Base-by-base conservation (phyloP, 495 filamentous ascomycete species). In the Thermochaetoides thermophila region DNA sequence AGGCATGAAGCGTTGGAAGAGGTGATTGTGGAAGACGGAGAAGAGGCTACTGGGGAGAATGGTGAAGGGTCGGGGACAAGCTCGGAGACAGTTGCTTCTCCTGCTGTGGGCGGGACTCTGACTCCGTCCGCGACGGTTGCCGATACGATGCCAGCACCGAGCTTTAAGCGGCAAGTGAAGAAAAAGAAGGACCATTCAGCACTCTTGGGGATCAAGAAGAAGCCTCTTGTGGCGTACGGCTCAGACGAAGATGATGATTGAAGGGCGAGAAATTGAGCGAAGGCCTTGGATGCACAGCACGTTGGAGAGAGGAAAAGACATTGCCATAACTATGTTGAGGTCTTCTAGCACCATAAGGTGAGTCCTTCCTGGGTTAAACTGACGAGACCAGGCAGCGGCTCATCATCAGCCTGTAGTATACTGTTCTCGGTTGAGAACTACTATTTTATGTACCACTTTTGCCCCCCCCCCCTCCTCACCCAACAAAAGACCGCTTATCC, bases 121-220 rank as follows among this genome's bases (percentile, higher is more conserved):
- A 34, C 31, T 15, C 41, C 40, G 19, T 28, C 48, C 7, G 41
- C 46, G 8, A 32, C 58, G 24, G 53, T 56, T 28, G 34, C 45
- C 25, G 48, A 41, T 26, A 43, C 68, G 0, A 7, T 13, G 35
- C 68, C 76, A 11, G 60, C 74, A n/a, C 73, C 79, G 9, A 73
- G 65, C 3, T 91, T 93, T 53, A 80, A 81, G 47, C 62, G 78
- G 36, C 70, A 74, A 17, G 72, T 81, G 39, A 91, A 85, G 64
- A 76, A 81, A 52, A 93, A 87, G 56, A 87, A 85, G 63, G 73
- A 81, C 34, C 62, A 76, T 32, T 52, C 65, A 7, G 76, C 75
- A 19, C 55, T 73, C 17, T 48, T 93, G 40, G 86, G 86, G 1
- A 95, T 94, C 48, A 96, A 94, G 67, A 92, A 85, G 69, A 92